Evolutionary conservation across 495 filamentous ascomycete species (phyloP), one percentile per base, ranked within the genome.

Genomic region (Lentithecium fluviatile): DNA sequence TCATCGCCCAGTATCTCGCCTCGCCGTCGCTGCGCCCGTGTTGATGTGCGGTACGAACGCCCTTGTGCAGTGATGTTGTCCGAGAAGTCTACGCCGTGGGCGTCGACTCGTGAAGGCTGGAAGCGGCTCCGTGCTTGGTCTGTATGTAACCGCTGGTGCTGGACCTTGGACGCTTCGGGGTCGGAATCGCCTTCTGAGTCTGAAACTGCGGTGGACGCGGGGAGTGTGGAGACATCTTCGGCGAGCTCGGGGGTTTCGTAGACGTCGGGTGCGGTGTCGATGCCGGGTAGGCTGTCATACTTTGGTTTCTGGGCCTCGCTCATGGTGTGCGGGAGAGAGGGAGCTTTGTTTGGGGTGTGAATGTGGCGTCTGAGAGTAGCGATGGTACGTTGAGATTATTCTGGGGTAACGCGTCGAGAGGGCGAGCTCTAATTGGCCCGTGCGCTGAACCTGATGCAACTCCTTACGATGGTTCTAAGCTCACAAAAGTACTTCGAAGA

Each of bases 171-270:
- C 12, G 80, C 74, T 46, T 84, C 83, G 34, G 74, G 76, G 21
- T 72, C 77, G 50, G 60, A 63, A 51, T 63, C 59, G 42, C 58
- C 74, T 49, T 86, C 83, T 47, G 81, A 80, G 15, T 66, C 69
- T 19, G 74, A 73, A n/a, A 59, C 56, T 32, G 71, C 62, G 0
- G 86, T 90, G 26, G 82, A 80, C 3, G 86, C 87, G 53, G 83
- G 84, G 37, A 90, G 71, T 37, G 91, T 97, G 25, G 90, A 95
- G 51, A 80, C 86, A 70, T 94, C 92, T 67, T 96, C 90, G 23
- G 84, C 90, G 64, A 96, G 77, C 58, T 94, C 90, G 68, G 92
- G 92, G 46, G 92, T 96, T 76, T 96, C 92, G 77, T 97, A 97
- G 68, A 95, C 88, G 70, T 96, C 92, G 72, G 91, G 92, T 23